phyloP scores from a whole-genome alignment of 116 monocot genomes.

The Trichopus zeylanicus region DNA sequence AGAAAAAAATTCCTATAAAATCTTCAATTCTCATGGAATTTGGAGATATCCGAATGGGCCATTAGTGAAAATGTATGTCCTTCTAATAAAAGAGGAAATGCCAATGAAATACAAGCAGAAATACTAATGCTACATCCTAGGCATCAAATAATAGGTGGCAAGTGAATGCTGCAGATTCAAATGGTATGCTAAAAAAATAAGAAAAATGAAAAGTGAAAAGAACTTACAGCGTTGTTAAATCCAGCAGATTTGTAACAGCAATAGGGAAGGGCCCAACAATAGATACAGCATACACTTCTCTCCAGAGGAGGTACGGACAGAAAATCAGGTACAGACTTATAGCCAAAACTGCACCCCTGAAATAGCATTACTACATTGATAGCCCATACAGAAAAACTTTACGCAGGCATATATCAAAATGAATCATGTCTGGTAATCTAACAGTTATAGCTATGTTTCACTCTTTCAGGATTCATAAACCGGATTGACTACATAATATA shows the following conservation, averaged over 20 bases:
- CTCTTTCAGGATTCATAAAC: no score
- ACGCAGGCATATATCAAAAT: no score
- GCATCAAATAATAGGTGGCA: neutral
- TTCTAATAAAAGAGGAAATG: neutral
- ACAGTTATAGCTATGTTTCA: no score
- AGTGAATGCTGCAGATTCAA: neutral
- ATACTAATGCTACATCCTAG: neutral
- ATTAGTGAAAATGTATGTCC: no score
- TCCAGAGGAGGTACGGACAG: slow-evolving; percentile 30
- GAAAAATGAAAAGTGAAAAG: neutral
- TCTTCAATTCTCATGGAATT: no score
- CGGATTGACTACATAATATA: no score
- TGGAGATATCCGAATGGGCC: no score
- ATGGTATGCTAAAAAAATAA: neutral
- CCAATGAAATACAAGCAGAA: neutral
- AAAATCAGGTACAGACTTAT: neutral
- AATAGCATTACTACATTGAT: neutral
- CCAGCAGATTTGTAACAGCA: slow-evolving; percentile 94
- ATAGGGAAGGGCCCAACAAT: slow-evolving; percentile 96
- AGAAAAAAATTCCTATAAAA: no score
- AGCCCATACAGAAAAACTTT: no score
- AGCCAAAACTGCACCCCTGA: neutral
- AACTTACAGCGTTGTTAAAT: slow-evolving; percentile 85
- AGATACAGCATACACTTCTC: slow-evolving; percentile 98
- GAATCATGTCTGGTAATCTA: no score